Conservation (phyloP, 2,329 filamentous ascomycete genomes). For the Penicillium sp. region DNA sequence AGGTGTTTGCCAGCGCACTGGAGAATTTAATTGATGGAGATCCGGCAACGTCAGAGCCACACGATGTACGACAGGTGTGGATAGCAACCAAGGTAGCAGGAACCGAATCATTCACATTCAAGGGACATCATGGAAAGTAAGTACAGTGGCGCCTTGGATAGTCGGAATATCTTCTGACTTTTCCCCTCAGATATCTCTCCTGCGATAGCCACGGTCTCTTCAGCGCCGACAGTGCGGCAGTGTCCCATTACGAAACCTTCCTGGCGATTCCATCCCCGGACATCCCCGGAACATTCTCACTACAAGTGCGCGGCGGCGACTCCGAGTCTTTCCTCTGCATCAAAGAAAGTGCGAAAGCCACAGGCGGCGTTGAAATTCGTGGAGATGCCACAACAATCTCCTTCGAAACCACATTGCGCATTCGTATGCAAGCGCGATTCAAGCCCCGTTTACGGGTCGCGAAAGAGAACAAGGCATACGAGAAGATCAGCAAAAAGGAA, state of each 20-base stretch:
- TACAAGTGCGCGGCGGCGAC: constrained; percentile 57
- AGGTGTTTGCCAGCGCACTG: constrained; percentile 72
- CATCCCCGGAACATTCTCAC: constrained; percentile 63
- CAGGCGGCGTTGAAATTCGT: constrained; percentile 57
- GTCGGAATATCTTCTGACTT: too few relatives aligned
- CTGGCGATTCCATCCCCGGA: constrained; percentile 56
- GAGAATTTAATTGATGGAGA: constrained; percentile 87
- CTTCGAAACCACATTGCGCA: constrained; percentile 66
- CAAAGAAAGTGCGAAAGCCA: constrained; percentile 48
- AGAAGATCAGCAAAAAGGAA: constrained; percentile 81
- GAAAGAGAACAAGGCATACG: constrained; percentile 75
- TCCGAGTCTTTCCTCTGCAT: constrained; percentile 64
- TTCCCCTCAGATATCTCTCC: constrained; percentile 55
- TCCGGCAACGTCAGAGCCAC: constrained; percentile 79
- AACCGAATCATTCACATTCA: constrained; percentile 76
- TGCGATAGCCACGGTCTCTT: constrained; percentile 79
- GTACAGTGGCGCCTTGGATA: constrained; percentile 3
- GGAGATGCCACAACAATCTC: constrained; percentile 65
- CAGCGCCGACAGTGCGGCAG: constrained; percentile 70
- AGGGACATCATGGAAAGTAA: constrained; percentile 80
- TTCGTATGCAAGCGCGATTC: constrained; percentile 93
- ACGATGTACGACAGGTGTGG: constrained; percentile 95
- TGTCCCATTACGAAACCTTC: constrained; percentile 80
- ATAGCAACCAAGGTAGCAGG: constrained; percentile 78
- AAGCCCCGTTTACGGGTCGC: constrained; percentile 74